Evolutionary conservation across 257 asterid genomes (phyloP).

Genomic region (Primulina eburnea): DNA sequence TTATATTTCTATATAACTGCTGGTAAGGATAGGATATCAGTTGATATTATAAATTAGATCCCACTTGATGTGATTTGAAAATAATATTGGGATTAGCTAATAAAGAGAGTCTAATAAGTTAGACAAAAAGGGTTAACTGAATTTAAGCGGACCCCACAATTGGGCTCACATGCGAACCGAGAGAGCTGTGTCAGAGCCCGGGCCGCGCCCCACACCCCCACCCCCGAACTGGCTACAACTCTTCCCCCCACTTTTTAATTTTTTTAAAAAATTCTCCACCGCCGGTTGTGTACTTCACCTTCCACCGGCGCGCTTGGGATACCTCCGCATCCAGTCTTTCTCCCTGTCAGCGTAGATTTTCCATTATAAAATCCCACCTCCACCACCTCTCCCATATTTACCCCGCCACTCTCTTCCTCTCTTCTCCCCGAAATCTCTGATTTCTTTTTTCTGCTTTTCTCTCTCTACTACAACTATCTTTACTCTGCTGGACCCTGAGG

Average conservation of each 20-base stretch:
- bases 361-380: constrained; percentile 22
- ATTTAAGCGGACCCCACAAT: constrained; percentile 22
- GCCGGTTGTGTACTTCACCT: constrained; percentile 19
- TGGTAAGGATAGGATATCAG: too few species aligned
- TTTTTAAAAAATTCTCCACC: background rate
- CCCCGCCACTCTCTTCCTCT: constrained; percentile 15
- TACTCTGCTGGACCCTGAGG: constrained; percentile 24
- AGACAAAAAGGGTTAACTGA: too few species aligned
- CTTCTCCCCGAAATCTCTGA: background rate
- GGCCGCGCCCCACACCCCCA: background rate
- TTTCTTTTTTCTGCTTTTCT: background rate
- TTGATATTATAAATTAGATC: too few species aligned
- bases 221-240: constrained; percentile 27
- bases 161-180: too few species aligned
- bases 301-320: background rate
- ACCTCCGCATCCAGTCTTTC: constrained; percentile 19
- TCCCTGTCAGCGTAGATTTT: background rate
- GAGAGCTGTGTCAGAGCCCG: too few species aligned
- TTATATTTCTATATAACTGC: too few species aligned
- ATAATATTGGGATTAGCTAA: too few species aligned
- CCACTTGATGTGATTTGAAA: too few species aligned
- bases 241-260: constrained; percentile 8
- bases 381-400: background rate
- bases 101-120: too few species aligned
- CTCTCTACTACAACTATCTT: background rate